Evolutionary conservation across 768 basidiomycete genomes (phyloP), one percentile per base, ranked within the genome.

Genomic region (Mycena indigotica): DNA sequence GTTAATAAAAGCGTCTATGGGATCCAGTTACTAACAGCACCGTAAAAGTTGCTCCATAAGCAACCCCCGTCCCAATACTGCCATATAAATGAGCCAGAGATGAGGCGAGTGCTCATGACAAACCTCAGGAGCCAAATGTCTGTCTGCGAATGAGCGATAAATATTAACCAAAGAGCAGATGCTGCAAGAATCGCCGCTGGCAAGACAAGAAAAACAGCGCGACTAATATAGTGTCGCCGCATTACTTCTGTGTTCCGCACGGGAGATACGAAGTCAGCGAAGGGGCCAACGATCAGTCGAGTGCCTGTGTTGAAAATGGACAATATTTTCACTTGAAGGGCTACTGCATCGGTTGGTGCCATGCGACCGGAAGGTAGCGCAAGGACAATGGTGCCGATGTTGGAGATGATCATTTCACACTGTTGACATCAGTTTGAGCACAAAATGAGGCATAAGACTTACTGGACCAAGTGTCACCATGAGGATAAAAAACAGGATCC

Each of bases 351-450:
- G 24, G 55, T 56, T 21, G 53, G 64, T 49, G 32, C 41, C 46
- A 24, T 19, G 6, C 19, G 69, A 63, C 12, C 51, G 16, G 72
- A 66, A 8, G 84, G 82, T 30, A 91, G 79, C 15, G 91, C 85
- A 3, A 87, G 72, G 15, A 87, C 80, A 50, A 93, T 88, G 1
- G 87, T 84, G 32, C 89, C 91, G 46, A 93, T 85, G 65, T 91
- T 93, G 19, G 89, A 87, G 19, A 93, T 85, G 21, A 93, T 78
- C 89, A 91, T 92, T 69, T 92, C 90, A 45, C 81, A 83, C 88
- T 90, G 56, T 50, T 57, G 23, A 41, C 49, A 26, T 26, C 26
- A 8, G 41, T 12, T 28, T 38, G 49, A 17, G 55, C 54, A 40
- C 49, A 52, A 44, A 19, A 49, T n/a, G n/a, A n/a, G n/a, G 26